Evolutionary conservation across 2,329 filamentous ascomycete genomes (phyloP).

Genomic region (Arthrobotrys pseudoclavata): DNA sequence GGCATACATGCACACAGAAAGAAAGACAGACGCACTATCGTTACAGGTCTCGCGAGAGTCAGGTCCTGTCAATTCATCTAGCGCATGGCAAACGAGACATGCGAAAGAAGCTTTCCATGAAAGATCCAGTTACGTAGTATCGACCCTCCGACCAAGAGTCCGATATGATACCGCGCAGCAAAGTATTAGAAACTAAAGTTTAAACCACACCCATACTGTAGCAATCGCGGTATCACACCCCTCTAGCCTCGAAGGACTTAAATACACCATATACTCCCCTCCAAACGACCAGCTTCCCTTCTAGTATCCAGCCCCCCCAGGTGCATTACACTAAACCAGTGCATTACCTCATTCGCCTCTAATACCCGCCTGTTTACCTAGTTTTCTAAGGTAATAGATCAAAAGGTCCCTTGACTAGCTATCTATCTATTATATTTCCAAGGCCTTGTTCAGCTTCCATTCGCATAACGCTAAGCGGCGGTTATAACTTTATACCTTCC

Average conservation of each 20-base stretch:
- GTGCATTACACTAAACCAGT: slow-evolving; percentile 19
- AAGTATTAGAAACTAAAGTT: slow-evolving; percentile 42
- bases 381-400: slow-evolving; percentile 3
- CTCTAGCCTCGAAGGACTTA: slow-evolving; percentile 33
- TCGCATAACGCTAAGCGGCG: slow-evolving; percentile 12
- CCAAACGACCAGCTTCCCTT: slow-evolving; percentile 45
- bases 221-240: slow-evolving; percentile 27
- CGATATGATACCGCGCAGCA: slow-evolving; percentile 34
- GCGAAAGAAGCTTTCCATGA: slow-evolving; percentile 30
- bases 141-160: slow-evolving; percentile 27
- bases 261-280: slow-evolving; percentile 45
- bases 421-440: slow-evolving; percentile 23
- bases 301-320: slow-evolving; percentile 57
- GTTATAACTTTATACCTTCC: slow-evolving; percentile 39
- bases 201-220: slow-evolving; percentile 9
- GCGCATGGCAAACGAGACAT: slow-evolving; percentile 23
- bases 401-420: slow-evolving; percentile 25
- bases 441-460: slow-evolving; percentile 30
- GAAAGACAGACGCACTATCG: slow-evolving; percentile 7
- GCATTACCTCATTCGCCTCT: slow-evolving; percentile 40
- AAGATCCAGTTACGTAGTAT: slow-evolving; percentile 22
- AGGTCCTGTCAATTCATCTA: slow-evolving; percentile 25
- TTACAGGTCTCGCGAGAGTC: slow-evolving; percentile 25
- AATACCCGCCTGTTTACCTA: slow-evolving; percentile 26
- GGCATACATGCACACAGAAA: not conserved